Conservation (phyloP, 1,139 yeast genomes). For the Geotrichum siamense region DNA sequence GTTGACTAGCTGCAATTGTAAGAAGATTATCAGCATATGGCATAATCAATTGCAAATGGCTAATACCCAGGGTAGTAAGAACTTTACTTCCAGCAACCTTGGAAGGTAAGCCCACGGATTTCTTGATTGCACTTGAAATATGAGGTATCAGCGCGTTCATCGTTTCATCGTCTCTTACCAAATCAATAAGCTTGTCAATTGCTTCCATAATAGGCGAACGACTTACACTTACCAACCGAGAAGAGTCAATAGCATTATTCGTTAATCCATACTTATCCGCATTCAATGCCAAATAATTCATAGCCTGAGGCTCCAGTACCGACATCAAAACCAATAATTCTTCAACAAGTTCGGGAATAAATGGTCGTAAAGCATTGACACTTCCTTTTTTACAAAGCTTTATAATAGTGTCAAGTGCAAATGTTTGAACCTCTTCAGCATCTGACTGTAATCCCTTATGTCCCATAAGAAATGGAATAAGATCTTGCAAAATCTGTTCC, state of each 20-base stretch:
- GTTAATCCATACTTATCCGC: constrained; percentile 82
- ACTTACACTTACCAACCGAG: constrained; percentile 65
- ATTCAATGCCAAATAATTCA: constrained; percentile 77
- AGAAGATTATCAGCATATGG: constrained; percentile 61
- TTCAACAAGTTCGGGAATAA: constrained; percentile 60
- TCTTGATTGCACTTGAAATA: constrained; percentile 46
- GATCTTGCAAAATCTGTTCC: constrained; percentile 45
- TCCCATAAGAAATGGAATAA: constrained; percentile 78
- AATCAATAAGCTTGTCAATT: constrained; percentile 59
- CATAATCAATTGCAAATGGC: constrained; percentile 47
- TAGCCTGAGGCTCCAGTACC: constrained; percentile 83
- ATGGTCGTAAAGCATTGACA: constrained; percentile 55
- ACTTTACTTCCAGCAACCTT: constrained; percentile 83
- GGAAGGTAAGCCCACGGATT: constrained; percentile 83
- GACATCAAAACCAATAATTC: constrained; percentile 71
- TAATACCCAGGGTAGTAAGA: constrained; percentile 54
- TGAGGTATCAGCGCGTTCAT: constrained; percentile 48
- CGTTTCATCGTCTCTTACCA: constrained; percentile 34
- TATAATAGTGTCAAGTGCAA: constrained; percentile 67
- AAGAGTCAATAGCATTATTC: constrained; percentile 65
- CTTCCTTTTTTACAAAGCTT: constrained; percentile 54
- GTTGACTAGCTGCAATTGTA: constrained; percentile 49
- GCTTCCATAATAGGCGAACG: constrained; percentile 88
- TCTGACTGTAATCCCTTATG: constrained; percentile 73
- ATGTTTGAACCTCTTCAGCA: constrained; percentile 74